Base-by-base conservation (phyloP, 805 yeast species). In the Metschnikowia cerradonensis region DNA sequence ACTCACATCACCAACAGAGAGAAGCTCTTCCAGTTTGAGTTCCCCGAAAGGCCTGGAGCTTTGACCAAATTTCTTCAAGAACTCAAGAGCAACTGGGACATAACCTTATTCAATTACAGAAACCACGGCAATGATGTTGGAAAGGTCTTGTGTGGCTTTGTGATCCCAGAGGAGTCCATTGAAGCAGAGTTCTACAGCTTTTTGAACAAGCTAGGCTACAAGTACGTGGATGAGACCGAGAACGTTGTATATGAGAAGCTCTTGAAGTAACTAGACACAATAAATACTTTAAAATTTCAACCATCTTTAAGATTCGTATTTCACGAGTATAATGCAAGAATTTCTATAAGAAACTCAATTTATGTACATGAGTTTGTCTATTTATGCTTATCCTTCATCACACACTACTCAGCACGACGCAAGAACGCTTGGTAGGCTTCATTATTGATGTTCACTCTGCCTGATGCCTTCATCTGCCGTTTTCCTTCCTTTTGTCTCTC, bases 1-100 rank as follows among this genome's bases (percentile, higher is more conserved):
- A 45, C 56, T 33, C 51, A 48, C 38, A 65, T 68, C 50, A 82
- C 88, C 17, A 77, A 81, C 30, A 78, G 88, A 57, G 99, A 94
- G 69, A 83, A 85, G 60, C 70, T 94, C 34, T 81, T 83, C 59
- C 79, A 86, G 45, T 94, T 94, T 62, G 97, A 90, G 68, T 95
- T 94, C 76, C 99, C 99, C 13, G 99, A 94, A 65, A 84, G 94
- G 63, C 98, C 99, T 2, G 96, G 97, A 44, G 97, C 99, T 1
- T 76, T 94, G 62, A 81, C 86, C 30, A 86, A 80, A 52, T 94
- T 94, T 72, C 77, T 94, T 62, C 79, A 78, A 26, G 77, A 84
- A 15, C 70, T 94, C 64, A 81, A 85, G 61, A 77, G 78, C 23
- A 82, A 83, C 46, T 94, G 98, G 97, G 94, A 94, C 65, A 82